Evolutionary conservation across 192 early-diverging fungal species (phyloP).

Genomic region (Chytriomyces sp.): DNA sequence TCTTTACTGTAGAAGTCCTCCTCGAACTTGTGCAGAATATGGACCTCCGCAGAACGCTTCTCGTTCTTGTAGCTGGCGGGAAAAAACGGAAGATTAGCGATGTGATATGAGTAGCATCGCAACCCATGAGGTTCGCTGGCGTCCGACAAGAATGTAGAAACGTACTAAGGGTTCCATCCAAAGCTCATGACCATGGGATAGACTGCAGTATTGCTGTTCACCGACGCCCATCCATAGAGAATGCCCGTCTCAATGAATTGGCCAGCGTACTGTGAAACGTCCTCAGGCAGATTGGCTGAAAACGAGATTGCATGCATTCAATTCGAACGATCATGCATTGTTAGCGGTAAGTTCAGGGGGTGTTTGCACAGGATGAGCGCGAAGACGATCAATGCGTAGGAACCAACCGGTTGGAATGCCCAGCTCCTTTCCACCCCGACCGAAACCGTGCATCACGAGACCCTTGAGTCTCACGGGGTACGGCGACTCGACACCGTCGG

Average conservation of each 20-base stretch:
- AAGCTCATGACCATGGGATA: slow-evolving; percentile 98
- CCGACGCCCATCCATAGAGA: slow-evolving; percentile 92
- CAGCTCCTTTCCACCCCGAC: slow-evolving; percentile 92
- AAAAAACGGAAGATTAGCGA: not conserved
- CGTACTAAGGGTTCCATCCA: slow-evolving; percentile 94
- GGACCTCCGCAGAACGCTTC: slow-evolving; percentile 94
- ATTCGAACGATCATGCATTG: not conserved
- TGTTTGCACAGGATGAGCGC: not conserved
- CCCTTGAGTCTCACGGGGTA: slow-evolving; percentile 80
- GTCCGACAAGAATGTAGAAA: not conserved
- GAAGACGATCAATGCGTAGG: not conserved
- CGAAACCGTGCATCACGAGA: slow-evolving; percentile 86
- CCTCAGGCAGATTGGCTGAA: slow-evolving; percentile 87
- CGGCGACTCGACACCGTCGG: slow-evolving; percentile 49
- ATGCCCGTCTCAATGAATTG: slow-evolving; percentile 79
- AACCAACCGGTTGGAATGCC: slow-evolving; percentile 92
- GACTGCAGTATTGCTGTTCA: slow-evolving; percentile 60
- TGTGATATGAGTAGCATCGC: not conserved
- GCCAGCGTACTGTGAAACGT: slow-evolving; percentile 66
- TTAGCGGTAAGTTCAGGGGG: not conserved
- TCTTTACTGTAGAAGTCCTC: slow-evolving; percentile 91
- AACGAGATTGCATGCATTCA: not conserved
- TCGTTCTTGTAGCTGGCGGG: slow-evolving; percentile 81
- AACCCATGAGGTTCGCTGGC: not conserved
- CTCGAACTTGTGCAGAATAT: slow-evolving; percentile 85